Percentiles rank a stretch among this genome's conserved stretches.
These are phyloP conservation scores for Zygotorulaspora chibaensis DNA, from an alignment of 805 yeast genomes.

Conservation along the genomic window DNA sequence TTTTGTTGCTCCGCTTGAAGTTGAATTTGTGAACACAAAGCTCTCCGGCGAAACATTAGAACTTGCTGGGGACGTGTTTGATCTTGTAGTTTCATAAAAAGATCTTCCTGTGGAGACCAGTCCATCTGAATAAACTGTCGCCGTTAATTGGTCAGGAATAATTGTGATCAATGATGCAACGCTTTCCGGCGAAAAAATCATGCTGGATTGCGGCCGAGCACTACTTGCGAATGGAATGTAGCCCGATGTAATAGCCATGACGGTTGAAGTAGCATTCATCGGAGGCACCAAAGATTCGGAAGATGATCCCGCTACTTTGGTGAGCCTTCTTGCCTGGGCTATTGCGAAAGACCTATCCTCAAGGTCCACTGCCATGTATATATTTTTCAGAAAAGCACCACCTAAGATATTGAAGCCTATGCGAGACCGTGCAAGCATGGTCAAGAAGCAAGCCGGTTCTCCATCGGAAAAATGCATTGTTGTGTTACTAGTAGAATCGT, in stretches of 20 bases:
- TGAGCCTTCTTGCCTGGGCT: slow-evolving; percentile 42
- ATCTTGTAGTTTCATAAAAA: slow-evolving; percentile 29
- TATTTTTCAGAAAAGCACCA: slow-evolving; percentile 47
- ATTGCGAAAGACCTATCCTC: slow-evolving; percentile 53
- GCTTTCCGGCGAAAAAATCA: slow-evolving; percentile 15
- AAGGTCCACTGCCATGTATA: slow-evolving; percentile 61
- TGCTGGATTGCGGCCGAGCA: slow-evolving; percentile 25
- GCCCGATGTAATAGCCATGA: slow-evolving; percentile 38
- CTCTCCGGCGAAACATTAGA: slow-evolving; percentile 6
- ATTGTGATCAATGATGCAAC: slow-evolving; percentile 8
- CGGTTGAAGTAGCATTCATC: background rate
- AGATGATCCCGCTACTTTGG: slow-evolving; percentile 5
- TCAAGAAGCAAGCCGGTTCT: slow-evolving; percentile 51
- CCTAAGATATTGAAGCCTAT: slow-evolving; percentile 57
- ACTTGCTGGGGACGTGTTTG: slow-evolving; percentile 11
- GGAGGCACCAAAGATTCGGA: slow-evolving; percentile 4
- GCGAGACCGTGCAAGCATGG: slow-evolving; percentile 44
- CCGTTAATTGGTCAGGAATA: slow-evolving; percentile 31
- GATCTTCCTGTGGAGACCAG: slow-evolving; percentile 31
- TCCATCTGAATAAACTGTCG: slow-evolving; percentile 32
- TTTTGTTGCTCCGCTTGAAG: background rate
- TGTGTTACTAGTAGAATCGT: slow-evolving; percentile 29
- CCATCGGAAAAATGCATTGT: slow-evolving; percentile 50
- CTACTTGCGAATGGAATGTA: slow-evolving; percentile 48
- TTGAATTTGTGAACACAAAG: slow-evolving; percentile 4